phyloP scores from a whole-genome alignment of 345 rosid species.

The Citrus hindsii region DNA sequence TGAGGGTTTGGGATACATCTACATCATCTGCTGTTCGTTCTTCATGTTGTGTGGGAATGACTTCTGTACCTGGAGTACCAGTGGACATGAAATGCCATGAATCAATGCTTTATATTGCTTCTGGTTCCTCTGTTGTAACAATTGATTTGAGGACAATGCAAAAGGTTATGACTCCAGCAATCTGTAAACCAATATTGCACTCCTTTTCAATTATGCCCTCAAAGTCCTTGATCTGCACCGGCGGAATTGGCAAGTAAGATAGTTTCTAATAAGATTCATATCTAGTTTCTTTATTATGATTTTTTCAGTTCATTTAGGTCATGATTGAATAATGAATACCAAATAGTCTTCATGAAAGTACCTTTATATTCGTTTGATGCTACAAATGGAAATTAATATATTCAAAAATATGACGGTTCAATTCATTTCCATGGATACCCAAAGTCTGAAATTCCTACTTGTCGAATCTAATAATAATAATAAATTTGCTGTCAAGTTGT shows the following conservation, averaged over 20 bases:
- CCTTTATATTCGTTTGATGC: neutral
- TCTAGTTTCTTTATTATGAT: neutral
- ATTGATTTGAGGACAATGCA: conserved; percentile 71
- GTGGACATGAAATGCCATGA: conserved; percentile 57
- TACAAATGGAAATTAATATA: neutral
- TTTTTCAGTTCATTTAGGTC: neutral
- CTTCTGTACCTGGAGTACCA: conserved; percentile 44
- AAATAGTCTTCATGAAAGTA: neutral
- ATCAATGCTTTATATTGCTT: conserved; percentile 58
- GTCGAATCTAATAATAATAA: neutral
- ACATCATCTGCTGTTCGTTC: conserved; percentile 49
- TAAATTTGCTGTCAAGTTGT: neutral
- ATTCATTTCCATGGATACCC: neutral
- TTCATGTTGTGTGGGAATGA: conserved; percentile 68
- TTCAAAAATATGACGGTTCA: neutral
- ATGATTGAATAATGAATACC: neutral
- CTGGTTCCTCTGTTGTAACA: conserved; percentile 48
- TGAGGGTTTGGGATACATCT: conserved; percentile 65
- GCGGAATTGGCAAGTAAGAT: conserved; percentile 54
- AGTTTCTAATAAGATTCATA: neutral
- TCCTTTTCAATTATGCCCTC: conserved; percentile 48
- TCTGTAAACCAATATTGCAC: conserved; percentile 30
- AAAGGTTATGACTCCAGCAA: conserved; percentile 40
- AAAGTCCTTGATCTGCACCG: conserved; percentile 49
- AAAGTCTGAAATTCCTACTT: neutral